These are phyloP conservation scores for Globisporangium yorkense DNA, from an alignment of 352 stramenopile genomes.

Conservation along the genomic window DNA sequence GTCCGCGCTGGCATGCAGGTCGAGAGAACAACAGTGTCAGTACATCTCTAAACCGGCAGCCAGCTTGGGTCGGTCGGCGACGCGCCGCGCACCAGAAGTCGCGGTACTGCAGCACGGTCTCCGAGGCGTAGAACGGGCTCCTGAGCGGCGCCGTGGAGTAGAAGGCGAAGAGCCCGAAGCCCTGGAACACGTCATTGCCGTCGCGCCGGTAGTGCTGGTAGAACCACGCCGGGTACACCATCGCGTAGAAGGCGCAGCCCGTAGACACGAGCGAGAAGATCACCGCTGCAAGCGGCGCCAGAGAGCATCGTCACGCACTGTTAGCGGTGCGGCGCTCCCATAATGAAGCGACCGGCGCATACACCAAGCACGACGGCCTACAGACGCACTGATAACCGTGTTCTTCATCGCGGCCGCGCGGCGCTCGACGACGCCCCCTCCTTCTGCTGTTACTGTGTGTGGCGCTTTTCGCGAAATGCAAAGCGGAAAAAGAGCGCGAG, in stretches of 20 bases:
- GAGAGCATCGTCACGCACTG: no score
- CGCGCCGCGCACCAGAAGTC: constrained; percentile 45
- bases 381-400: constrained; percentile 59
- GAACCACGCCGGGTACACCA: constrained; percentile 82
- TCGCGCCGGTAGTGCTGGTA: constrained; percentile 78
- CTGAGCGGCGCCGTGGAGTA: constrained; percentile 72
- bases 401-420: constrained; percentile 43
- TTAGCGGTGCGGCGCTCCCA: no score
- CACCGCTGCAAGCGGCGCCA: constrained; percentile 35
- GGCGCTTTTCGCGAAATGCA: no score
- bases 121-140: constrained; percentile 74
- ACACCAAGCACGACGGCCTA: neutral
- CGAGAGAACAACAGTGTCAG: no score
- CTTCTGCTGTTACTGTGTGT: no score
- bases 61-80: no score
- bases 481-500: no score
- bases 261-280: constrained; percentile 70
- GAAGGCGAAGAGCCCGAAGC: constrained; percentile 77
- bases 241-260: constrained; percentile 71
- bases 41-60: no score
- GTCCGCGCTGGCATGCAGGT: constrained; percentile 4
- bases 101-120: constrained; percentile 71
- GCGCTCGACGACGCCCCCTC: no score
- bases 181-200: constrained; percentile 69
- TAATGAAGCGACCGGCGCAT: no score